Base-by-base conservation (phyloP, 106 monocot genomes). In the Agapanthus africanus region DNA sequence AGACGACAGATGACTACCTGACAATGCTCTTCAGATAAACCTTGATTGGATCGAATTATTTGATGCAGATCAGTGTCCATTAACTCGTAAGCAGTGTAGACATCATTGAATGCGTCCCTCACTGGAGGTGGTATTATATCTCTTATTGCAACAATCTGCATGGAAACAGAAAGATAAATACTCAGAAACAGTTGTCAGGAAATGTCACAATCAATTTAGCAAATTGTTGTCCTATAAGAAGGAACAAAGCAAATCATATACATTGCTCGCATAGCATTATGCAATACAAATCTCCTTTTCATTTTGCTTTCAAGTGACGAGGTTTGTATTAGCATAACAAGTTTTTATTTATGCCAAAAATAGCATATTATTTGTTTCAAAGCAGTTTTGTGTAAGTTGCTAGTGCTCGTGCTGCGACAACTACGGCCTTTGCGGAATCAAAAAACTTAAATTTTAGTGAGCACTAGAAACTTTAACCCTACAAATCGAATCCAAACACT, bases 51-150 rank as follows among this genome's bases (percentile, higher is more conserved):
- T 30, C 74, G 74, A 67, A 74, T 74, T 27, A 74, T 74, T 67
- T 74, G 74, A 74, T 74, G 74, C 54, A 74, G 74, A 67, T 74
- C 74, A 57, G 74, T 74, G 57, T 74, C 74, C 74, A 74, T 74
- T 57, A 74, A 42, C 39, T 74, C 74, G 67, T 74, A 74, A 56
- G 74, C 66, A 41, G 67, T 74, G 56, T 74, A 74, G 19, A 74
- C 74, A 25, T 74, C 74, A 65, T 74, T 74, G 23, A 74, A 74
- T 67, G 74, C 10, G 22, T 67, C 74, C 67, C 74, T 67, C 57
- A 37, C 30, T 44, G 67, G 67, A 30, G 74, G 54, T 41, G 74
- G 74, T 57, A 74, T 59, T 57, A 74, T 74, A 74, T 74, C 74
- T 74, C 74, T 66, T 41, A 74, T 74, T 56, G 74, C 74, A 30